These are phyloP conservation scores for Trichopus zeylanicus DNA, from an alignment of 116 monocot genomes.

Conservation along the genomic window DNA sequence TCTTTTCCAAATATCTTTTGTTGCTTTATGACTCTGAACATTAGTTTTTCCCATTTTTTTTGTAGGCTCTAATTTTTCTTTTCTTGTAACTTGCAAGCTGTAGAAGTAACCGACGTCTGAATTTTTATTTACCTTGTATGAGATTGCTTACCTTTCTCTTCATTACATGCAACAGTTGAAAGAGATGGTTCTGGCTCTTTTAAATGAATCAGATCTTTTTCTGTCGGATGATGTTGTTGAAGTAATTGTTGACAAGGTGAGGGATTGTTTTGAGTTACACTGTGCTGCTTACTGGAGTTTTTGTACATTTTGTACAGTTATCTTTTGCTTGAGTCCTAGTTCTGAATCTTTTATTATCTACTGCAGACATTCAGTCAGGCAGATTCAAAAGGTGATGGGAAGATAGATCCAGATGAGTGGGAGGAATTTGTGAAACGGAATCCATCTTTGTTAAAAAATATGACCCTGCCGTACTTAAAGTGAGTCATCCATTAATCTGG, in stretches of 20 bases:
- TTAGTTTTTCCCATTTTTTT: neutral
- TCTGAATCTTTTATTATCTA: slow-evolving; percentile 1
- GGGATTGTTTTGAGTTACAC: neutral
- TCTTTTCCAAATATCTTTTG: neutral
- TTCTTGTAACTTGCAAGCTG: too few species aligned
- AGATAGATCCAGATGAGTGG: slow-evolving; percentile 81
- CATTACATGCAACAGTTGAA: slow-evolving; percentile 40
- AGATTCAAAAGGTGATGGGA: slow-evolving; percentile 70
- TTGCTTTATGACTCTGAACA: neutral
- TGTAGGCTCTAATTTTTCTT: neutral
- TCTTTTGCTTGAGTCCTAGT: neutral
- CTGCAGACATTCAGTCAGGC: slow-evolving; percentile 67
- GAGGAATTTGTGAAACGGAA: slow-evolving; percentile 60
- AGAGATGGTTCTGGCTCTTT: slow-evolving; percentile 77
- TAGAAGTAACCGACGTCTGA: too few species aligned
- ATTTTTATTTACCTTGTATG: neutral
- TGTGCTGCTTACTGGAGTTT: neutral
- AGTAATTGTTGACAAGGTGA: slow-evolving; percentile 66
- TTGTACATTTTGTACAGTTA: neutral
- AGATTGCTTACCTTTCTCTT: neutral
- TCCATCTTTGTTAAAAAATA: slow-evolving; percentile 58
- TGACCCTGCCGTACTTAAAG: slow-evolving; percentile 73
- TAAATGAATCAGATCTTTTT: slow-evolving; percentile 64
- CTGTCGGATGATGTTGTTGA: slow-evolving; percentile 77
- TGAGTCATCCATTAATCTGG: slow-evolving; percentile 28